Conservation (phyloP, 2,329 filamentous ascomycete species). For the Leptographium wingfieldii region DNA sequence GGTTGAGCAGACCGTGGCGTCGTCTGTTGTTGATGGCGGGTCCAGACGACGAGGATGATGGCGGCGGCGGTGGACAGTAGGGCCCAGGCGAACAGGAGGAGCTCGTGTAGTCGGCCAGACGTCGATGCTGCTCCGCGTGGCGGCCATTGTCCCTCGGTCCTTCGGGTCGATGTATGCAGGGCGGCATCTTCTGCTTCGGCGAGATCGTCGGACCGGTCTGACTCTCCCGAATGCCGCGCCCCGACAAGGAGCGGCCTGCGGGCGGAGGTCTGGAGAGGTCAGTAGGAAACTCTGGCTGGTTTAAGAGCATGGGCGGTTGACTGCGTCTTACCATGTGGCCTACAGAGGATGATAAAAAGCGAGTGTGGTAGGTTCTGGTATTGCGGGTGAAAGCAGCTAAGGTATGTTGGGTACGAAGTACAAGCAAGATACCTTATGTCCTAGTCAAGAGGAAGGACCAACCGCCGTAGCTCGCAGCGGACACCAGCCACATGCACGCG, state of each 20-base stretch:
- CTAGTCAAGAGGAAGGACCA: not conserved
- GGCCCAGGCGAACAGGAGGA: slow-evolving; percentile 71
- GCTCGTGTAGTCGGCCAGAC: slow-evolving; percentile 46
- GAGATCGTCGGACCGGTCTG: slow-evolving; percentile 18
- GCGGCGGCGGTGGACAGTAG: slow-evolving; percentile 66
- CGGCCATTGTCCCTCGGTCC: not conserved
- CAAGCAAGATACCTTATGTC: not conserved
- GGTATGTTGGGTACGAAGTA: too few relatives aligned
- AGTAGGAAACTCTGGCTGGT: not conserved
- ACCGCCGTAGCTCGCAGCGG: not conserved
- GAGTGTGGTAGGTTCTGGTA: not conserved
- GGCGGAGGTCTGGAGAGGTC: slow-evolving; percentile 23
- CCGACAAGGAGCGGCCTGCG: slow-evolving; percentile 29
- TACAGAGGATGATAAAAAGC: not conserved
- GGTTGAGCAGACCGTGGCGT: slow-evolving; percentile 16
- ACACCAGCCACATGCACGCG: not conserved
- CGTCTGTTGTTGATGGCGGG: slow-evolving; percentile 56
- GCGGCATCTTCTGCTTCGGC: slow-evolving; percentile 20
- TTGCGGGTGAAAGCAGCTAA: not conserved
- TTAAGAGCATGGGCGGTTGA: not conserved
- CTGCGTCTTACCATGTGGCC: slow-evolving; percentile 4
- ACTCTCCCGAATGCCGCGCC: slow-evolving; percentile 17
- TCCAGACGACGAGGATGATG: slow-evolving; percentile 64
- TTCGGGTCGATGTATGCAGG: slow-evolving; percentile 14
- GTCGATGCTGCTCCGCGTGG: not conserved